Base-by-base conservation (phyloP, 805 yeast species). In the Sugiyamaella qingdaonensis region DNA sequence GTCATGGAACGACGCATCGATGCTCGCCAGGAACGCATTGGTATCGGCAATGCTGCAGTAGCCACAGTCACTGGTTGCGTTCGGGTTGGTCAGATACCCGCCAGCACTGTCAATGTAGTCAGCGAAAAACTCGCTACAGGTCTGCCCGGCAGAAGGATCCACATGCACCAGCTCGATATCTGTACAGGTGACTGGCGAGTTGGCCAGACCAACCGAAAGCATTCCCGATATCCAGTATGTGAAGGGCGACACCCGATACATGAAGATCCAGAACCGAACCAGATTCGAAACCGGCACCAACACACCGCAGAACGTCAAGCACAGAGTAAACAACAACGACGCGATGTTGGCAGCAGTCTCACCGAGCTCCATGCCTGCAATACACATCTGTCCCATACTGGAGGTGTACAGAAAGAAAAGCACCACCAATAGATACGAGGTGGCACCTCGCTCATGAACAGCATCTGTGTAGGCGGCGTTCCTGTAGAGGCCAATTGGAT, bases 241-340 rank as follows among this genome's bases (percentile, higher is more conserved):
- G 57, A 84, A 71, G 14, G 94, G 92, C 21, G 85, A 80, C 16
- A 74, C 78, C 65, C 90, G 75, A 74, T 85, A 86, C 88, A 86
- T 82, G 75, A 85, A 86, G 43, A 78, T 73, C 90, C 91, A 84
- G 75, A 87, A 87, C n/a, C 88, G 81, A 31, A 86, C 86, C 73
- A 72, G 55, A 32, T 68, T 72, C 16, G 73, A 64, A 43, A 81
- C 78, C 21, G 79, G 72, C 13, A 79, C 81, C 71, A 87, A 72
- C 43, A 85, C 88, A 76, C 95, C 95, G 76, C 89, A 85, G 79
- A 86, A 85, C 51, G 79, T 78, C 70, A 87, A 71, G 37, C 81
- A 73, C 75, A 84, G 69, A 1, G 86, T 80, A 68, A 81, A 84
- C 56, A 82, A 63, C 61, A 85, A 62, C 35, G 78, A 71, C 0